Percentiles rank a stretch among this genome's conserved stretches.
Evolutionary conservation across 306 rosid species (phyloP).

Genomic region (Clitoria ternatea): DNA sequence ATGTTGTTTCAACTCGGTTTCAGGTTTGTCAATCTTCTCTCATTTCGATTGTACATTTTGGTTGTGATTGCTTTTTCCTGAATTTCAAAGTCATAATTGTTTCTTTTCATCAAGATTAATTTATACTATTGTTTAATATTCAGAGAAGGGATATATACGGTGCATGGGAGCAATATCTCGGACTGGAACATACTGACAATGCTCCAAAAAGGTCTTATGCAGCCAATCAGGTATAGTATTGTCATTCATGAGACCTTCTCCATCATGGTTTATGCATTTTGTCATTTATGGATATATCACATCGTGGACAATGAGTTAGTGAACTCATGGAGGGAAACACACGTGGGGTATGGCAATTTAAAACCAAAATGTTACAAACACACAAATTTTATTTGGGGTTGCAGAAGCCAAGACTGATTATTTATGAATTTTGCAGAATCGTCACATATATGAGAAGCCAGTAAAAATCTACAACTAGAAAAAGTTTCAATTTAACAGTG

Average conservation of each 20-base stretch:
- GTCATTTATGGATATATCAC: too few species aligned
- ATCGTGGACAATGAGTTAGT: too few species aligned
- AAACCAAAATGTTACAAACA: background rate
- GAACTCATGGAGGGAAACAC: too few species aligned
- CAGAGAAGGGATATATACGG: conserved; percentile 81
- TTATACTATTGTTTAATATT: background rate
- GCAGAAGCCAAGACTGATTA: conserved; percentile 1
- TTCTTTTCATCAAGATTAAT: background rate
- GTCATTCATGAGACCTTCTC: background rate
- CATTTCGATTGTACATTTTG: conserved; percentile 4
- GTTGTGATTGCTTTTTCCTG: background rate
- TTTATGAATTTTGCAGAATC: conserved; percentile 65
- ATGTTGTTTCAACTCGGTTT: conserved; percentile 62
- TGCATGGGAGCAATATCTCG: conserved; percentile 95
- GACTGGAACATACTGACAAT: conserved; percentile 71
- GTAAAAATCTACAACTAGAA: conserved; percentile 71
- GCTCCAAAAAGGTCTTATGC: conserved; percentile 72
- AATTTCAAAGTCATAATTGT: too few species aligned
- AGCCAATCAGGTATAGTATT: conserved; percentile 53
- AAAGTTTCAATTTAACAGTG: background rate
- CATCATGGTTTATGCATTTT: background rate
- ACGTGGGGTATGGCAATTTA: background rate
- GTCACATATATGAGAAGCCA: conserved; percentile 71
- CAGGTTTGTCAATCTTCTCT: conserved; percentile 46
- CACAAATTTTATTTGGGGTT: background rate